phyloP scores from a whole-genome alignment of 2,329 filamentous ascomycete species.

The Macrophomina tecta region DNA sequence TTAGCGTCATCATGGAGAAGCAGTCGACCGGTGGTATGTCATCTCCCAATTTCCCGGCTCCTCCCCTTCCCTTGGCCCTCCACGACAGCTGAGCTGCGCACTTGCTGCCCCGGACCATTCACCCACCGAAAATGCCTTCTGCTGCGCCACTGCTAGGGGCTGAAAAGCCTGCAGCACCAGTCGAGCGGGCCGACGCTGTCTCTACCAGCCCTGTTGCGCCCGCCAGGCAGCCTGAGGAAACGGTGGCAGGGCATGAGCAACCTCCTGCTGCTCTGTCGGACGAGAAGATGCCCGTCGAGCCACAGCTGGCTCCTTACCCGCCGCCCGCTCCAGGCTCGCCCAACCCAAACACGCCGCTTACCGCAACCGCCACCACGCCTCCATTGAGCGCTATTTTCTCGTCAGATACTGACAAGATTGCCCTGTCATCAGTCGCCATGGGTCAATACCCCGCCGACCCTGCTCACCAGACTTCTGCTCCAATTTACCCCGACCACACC shows the following conservation, averaged over 20 bases:
- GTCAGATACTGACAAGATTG: conserved; percentile 20
- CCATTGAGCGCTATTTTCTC: not conserved
- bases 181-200: not conserved
- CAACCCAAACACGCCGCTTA: not conserved
- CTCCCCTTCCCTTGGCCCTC: not conserved
- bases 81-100: not conserved
- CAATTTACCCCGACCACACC: conserved; percentile 19
- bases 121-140: not conserved
- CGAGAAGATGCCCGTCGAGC: conserved; percentile 11
- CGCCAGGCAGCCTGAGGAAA: not conserved
- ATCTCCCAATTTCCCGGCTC: not conserved
- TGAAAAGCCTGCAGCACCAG: conserved; percentile 1
- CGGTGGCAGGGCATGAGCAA: not conserved
- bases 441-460: conserved; percentile 13
- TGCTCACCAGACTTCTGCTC: not conserved
- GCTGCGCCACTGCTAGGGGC: not conserved
- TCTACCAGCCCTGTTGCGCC: not conserved
- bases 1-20: conserved; percentile 27
- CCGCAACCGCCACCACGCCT: not conserved
- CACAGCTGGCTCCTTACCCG: conserved; percentile 5
- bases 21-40: conserved; percentile 21
- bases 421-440: conserved; percentile 13
- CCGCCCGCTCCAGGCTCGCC: not conserved
- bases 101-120: too few species aligned
- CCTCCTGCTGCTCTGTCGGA: not conserved